Percentiles rank a stretch among this genome's conserved stretches.
Conservation (phyloP, 1,284 basidiomycete species). For the Coniophora puteana region DNA sequence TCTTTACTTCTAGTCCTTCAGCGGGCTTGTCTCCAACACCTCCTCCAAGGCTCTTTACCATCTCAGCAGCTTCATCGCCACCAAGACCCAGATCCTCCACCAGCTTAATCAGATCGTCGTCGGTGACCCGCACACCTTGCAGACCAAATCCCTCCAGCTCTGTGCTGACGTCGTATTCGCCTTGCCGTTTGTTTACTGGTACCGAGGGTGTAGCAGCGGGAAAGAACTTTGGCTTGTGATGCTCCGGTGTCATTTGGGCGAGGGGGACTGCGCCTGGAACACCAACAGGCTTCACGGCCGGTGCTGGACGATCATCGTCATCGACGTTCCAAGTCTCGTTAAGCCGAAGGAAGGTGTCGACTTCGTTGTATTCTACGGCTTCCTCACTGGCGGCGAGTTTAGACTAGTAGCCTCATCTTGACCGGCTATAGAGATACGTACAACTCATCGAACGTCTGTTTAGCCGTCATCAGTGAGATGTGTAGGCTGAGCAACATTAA, state of each 20-base stretch:
- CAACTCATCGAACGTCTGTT: constrained; percentile 57
- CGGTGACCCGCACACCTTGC: constrained; percentile 71
- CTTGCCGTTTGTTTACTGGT: constrained; percentile 48
- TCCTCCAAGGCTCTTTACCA: constrained; percentile 55
- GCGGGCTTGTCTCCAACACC: constrained; percentile 8
- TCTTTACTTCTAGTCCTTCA: too few relatives aligned
- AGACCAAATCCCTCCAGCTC: constrained; percentile 67
- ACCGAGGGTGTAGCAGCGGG: constrained; percentile 46
- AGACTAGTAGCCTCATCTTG: constrained; percentile 11
- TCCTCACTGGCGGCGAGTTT: constrained; percentile 58
- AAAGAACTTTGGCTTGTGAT: constrained; percentile 53
- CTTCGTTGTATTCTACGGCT: constrained; percentile 72
- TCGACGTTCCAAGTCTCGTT: constrained; percentile 63
- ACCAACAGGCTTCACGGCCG: constrained; percentile 57
- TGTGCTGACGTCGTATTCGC: constrained; percentile 59
- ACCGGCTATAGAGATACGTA: constrained; percentile 25
- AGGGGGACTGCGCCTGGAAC: constrained; percentile 74
- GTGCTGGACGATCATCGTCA: constrained; percentile 51
- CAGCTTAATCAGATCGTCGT: constrained; percentile 64
- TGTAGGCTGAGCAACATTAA: constrained; percentile 7
- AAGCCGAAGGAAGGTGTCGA: constrained; percentile 66
- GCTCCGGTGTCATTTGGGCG: constrained; percentile 75
- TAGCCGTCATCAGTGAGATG: not conserved
- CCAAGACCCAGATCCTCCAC: constrained; percentile 71
- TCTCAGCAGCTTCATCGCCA: constrained; percentile 66